Evolutionary conservation across 768 basidiomycete genomes (phyloP), one percentile per base, ranked within the genome.

Genomic region (Leucosporidium creatinivorum): DNA sequence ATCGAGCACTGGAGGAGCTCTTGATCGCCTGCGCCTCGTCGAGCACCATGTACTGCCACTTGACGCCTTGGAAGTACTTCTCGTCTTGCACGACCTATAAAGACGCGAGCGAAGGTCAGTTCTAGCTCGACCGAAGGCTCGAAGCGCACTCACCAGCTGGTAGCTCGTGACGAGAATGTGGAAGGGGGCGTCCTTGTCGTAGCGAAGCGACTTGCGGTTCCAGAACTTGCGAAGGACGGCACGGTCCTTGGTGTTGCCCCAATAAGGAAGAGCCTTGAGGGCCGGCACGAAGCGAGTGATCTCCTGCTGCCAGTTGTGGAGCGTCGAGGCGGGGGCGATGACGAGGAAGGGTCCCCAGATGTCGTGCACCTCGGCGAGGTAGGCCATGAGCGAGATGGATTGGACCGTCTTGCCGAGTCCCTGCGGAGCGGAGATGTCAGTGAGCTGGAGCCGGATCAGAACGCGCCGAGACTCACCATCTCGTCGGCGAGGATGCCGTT

Each of bases 1-100:
- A 99, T 52, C 96, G 84, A 13, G 91, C 89, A 78, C 89, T 92
- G 28, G 90, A 85, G 28, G 96, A 93, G 75, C 93, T 94, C 82
- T 99, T 99, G 83, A 99, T 98, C 65, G 97, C 97, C 79, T 99
- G 96, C 3, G 96, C 96, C 79, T 99, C 96, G 75, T 99, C 96
- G n/a, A 99, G 83, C 67, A 99, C 85, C 94, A 98, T 98, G 77
- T 98, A 99, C 79, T 99, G 96, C 96, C 96, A 99, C 76, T 92
- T 94, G 69, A 97, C 88, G 49, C 89, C 85, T 76, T 96, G 91
- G 80, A 99, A 94, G 79, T 99, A 96, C 74, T 97, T 91, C 76
- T 96, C 93, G 77, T 98, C 96, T 81, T 91, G 89, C 3, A 91
- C 93, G 58, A 94, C 86, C 90, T 92, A 74, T 28, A 31, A 13